Conservation (phyloP, 495 filamentous ascomycete species). For the Pseudotulostoma volvatum region DNA sequence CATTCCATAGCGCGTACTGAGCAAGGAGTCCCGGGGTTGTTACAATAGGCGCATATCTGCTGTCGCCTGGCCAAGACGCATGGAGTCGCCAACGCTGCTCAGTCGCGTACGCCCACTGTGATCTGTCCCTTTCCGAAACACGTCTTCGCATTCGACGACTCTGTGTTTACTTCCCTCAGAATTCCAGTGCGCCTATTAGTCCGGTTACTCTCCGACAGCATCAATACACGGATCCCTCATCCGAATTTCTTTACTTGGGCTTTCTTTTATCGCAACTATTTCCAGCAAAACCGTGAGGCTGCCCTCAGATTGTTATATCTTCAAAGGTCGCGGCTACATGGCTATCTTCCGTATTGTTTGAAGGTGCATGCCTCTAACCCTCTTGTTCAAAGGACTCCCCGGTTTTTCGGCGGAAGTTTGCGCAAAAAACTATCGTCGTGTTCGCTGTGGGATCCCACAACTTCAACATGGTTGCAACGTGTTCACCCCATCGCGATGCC, state of each 20-base stretch:
- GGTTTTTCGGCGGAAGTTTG: no score
- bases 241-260: background rate
- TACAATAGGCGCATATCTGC: no score
- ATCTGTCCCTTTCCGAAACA: background rate
- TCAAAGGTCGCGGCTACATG: background rate
- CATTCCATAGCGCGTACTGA: no score
- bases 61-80: background rate
- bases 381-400: background rate
- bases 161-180: background rate
- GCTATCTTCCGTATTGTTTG: background rate
- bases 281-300: background rate
- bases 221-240: no score
- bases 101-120: background rate
- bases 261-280: background rate
- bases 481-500: slow-evolving; percentile 41
- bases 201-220: no score
- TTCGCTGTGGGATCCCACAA: no score
- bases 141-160: background rate
- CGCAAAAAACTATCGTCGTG: no score
- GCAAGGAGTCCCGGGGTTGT: no score
- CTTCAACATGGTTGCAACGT: slow-evolving; percentile 36
- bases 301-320: no score
- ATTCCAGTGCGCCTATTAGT: background rate
- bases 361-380: background rate
- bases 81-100: background rate